These are phyloP conservation scores for Aspergillus chevalieri DNA, from an alignment of 2,329 filamentous ascomycete genomes.

Conservation along the genomic window DNA sequence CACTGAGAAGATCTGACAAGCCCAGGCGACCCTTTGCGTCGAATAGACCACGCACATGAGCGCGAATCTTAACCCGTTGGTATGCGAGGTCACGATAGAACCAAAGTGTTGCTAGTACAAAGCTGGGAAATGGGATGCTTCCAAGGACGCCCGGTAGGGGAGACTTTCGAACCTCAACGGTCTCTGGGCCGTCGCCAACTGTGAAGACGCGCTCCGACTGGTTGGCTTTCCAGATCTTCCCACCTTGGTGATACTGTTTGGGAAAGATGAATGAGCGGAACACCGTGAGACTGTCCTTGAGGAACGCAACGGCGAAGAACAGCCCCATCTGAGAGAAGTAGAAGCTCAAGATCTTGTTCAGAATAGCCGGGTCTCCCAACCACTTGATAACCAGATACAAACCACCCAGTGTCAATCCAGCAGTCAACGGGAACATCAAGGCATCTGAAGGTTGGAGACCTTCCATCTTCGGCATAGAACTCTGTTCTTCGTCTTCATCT, in stretches of 20 bases:
- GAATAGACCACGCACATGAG: constrained; percentile 49
- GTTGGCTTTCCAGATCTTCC: constrained; percentile 44
- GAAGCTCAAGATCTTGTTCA: constrained; percentile 75
- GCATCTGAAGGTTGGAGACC: constrained; percentile 72
- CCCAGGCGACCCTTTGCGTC: constrained; percentile 39
- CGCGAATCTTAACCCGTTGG: constrained; percentile 47
- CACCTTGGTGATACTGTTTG: constrained; percentile 54
- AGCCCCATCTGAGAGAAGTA: constrained; percentile 79
- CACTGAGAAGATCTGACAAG: constrained; percentile 49
- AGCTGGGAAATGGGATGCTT: constrained; percentile 39
- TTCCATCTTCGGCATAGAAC: constrained; percentile 55
- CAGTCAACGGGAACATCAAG: constrained; percentile 74
- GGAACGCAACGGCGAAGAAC: constrained; percentile 66
- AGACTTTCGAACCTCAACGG: constrained; percentile 28
- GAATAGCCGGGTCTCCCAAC: constrained; percentile 69
- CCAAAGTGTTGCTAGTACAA: constrained; percentile 42
- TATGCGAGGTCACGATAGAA: constrained; percentile 41
- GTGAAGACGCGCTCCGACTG: constrained; percentile 27
- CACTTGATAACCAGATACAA: constrained; percentile 88
- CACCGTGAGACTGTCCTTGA: constrained; percentile 66
- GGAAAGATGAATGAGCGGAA: constrained; percentile 66
- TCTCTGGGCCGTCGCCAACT: constrained; percentile 6
- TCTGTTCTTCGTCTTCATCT: constrained; percentile 47
- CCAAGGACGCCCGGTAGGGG: constrained; percentile 50
- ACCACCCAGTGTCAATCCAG: constrained; percentile 63